phyloP scores from a whole-genome alignment of 2,329 filamentous ascomycete genomes.

The Hypoxylon sp. region DNA sequence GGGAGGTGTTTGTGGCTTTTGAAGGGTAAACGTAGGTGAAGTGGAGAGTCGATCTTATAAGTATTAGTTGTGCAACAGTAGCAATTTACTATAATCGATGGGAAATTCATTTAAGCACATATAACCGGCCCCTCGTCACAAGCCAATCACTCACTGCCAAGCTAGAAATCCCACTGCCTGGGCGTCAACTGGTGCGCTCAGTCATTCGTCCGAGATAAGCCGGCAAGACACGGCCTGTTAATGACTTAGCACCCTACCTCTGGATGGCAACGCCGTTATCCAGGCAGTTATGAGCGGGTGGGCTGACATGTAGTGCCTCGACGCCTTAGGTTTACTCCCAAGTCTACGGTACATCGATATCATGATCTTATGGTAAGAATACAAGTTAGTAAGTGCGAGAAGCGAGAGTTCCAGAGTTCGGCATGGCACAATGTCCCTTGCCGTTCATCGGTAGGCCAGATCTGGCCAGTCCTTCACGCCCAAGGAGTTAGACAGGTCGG shows the following conservation, averaged over 20 bases:
- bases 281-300: constrained; percentile 4
- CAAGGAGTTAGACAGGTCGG: constrained; percentile 10
- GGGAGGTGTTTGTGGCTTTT: constrained; percentile 29
- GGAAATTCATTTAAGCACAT: constrained; percentile 42
- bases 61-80: constrained; percentile 28
- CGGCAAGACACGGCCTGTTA: constrained; percentile 21
- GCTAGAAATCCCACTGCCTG: constrained; percentile 29
- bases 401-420: neutral
- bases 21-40: constrained; percentile 21
- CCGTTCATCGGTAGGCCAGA: neutral
- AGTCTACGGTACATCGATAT: neutral
- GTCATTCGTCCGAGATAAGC: constrained; percentile 46
- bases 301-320: constrained; percentile 2
- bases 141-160: constrained; percentile 40
- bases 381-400: neutral
- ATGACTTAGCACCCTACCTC: constrained; percentile 14
- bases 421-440: constrained; percentile 6
- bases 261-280: constrained; percentile 15
- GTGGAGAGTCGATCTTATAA: constrained; percentile 35
- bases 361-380: constrained; percentile 3
- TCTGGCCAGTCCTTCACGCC: constrained; percentile 7
- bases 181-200: constrained; percentile 22
- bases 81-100: constrained; percentile 24
- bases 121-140: constrained; percentile 42
- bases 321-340: neutral